These are phyloP conservation scores for Vitis cinerea DNA, from an alignment of 164 flowering plant genomes.

Conservation along the genomic window DNA sequence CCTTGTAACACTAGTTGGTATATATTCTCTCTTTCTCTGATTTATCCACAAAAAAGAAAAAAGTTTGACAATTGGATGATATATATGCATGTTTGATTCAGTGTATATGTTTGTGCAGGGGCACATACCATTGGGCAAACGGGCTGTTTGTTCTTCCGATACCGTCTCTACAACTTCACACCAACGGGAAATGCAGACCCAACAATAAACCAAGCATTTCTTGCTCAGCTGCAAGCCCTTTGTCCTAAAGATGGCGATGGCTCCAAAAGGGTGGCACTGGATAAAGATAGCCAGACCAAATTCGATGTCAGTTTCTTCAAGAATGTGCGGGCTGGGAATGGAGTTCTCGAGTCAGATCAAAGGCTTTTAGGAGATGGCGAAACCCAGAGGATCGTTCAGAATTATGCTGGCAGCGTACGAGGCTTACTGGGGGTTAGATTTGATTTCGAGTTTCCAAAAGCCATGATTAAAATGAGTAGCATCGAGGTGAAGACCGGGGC, in stretches of 20 bases:
- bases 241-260: slow-evolving; percentile 62
- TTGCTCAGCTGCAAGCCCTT: slow-evolving; percentile 35
- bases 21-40: not conserved
- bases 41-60: not conserved
- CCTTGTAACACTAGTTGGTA: slow-evolving; percentile 80
- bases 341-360: slow-evolving; percentile 74
- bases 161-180: slow-evolving; percentile 74
- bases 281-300: slow-evolving; percentile 45
- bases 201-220: slow-evolving; percentile 39
- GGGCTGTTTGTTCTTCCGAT: slow-evolving; percentile 54
- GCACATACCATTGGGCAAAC: slow-evolving; percentile 81
- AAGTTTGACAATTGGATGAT: too few species aligned
- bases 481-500: slow-evolving; percentile 66
- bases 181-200: slow-evolving; percentile 69
- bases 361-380: slow-evolving; percentile 58
- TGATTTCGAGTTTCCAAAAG: slow-evolving; percentile 44
- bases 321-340: slow-evolving; percentile 59
- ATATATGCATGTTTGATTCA: too few species aligned
- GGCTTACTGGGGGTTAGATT: slow-evolving; percentile 65
- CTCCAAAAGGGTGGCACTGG: slow-evolving; percentile 52
- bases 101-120: slow-evolving; percentile 33
- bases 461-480: slow-evolving; percentile 76
- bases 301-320: slow-evolving; percentile 66
- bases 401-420: slow-evolving; percentile 53
- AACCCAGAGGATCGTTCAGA: slow-evolving; percentile 41